Conservation (phyloP, 805 yeast genomes). For the Spencermartinsiella europaea region DNA sequence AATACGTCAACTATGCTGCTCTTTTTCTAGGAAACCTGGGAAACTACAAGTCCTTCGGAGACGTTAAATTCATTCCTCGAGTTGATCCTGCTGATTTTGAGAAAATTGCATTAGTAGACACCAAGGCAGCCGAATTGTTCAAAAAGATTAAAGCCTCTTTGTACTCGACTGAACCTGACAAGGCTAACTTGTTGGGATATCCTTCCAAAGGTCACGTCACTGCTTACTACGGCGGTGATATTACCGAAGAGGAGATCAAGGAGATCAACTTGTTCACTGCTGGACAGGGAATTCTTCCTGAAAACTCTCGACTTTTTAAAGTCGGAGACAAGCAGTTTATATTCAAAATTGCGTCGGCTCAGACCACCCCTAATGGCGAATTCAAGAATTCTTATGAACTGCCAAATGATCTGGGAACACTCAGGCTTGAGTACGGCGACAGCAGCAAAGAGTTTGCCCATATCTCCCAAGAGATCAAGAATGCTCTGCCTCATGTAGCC, state of each 20-base stretch:
- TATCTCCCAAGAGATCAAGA: conserved; percentile 50
- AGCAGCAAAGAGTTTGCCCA: conserved; percentile 58
- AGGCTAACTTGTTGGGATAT: conserved; percentile 62
- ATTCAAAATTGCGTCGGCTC: conserved; percentile 66
- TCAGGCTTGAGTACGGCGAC: conserved; percentile 70
- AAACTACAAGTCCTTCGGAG: conserved; percentile 85
- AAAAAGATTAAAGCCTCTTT: conserved; percentile 37
- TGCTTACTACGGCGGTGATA: conserved; percentile 59
- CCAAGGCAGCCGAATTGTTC: conserved; percentile 30
- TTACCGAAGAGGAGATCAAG: conserved; percentile 57
- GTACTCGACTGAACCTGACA: conserved; percentile 45
- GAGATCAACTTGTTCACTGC: conserved; percentile 64
- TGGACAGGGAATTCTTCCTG: conserved; percentile 60
- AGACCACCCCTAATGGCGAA: conserved; percentile 31
- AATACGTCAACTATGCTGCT: conserved; percentile 56
- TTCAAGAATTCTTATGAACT: conserved; percentile 29
- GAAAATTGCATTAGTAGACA: conserved; percentile 41
- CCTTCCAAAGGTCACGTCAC: conserved; percentile 72
- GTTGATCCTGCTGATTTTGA: conserved; percentile 46
- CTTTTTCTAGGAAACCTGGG: conserved; percentile 61
- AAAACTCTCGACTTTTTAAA: conserved; percentile 73
- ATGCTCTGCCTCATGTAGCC: conserved; percentile 61
- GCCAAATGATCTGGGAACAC: conserved; percentile 38
- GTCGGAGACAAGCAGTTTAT: conserved; percentile 38
- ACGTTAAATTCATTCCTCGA: conserved; percentile 75